Evolutionary conservation across 2,329 filamentous ascomycete species (phyloP), one percentile per base, ranked within the genome.

Genomic region (Beauveria caledonica): DNA sequence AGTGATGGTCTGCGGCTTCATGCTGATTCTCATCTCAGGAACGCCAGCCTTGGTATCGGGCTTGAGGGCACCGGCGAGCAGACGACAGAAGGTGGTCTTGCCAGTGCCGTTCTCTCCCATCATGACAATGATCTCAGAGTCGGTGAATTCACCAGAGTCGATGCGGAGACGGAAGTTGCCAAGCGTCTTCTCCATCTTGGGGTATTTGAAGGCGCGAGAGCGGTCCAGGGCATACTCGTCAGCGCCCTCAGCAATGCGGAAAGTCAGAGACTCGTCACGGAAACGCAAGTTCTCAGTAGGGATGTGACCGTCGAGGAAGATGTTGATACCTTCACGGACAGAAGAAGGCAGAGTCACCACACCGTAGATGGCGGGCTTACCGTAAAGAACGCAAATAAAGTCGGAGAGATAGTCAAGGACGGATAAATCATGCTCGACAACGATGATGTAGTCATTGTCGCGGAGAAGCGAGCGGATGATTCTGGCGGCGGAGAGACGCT

Each of bases 41-140:
- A 99, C 84, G 69, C 85, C 85, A 68, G 84, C 80, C 65, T 81
- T 86, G 68, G 84, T 86, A 69, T 99, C 95, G 9, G 95, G 94
- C 78, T 97, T 93, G 68, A 96, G 83, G 44, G 89, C 90, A 72
- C 95, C 95, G 61, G 94, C 94, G 66, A 99, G 82, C 78, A 99
- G 88, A 72, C 88, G 91, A 81, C 93, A 97, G 83, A 99, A 99
- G 5, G 94, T 99, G 1, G 94, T 99, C 83, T 99, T 97, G 74
- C 95, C 95, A 40, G 95, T 99, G 77, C 94, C 94, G 77, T 99
- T 99, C 80, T 97, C 93, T 67, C 94, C 94, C 94, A 99, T 97
- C 91, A 99, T 96, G 76, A 99, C 94, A 61, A 99, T 86, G 68
- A 99, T 99, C 73, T 99, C 94, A 0, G 94, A 99, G 74, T 99